These are phyloP conservation scores for Gossypium laxum DNA, from an alignment of 441 rosid species.

Conservation along the genomic window DNA sequence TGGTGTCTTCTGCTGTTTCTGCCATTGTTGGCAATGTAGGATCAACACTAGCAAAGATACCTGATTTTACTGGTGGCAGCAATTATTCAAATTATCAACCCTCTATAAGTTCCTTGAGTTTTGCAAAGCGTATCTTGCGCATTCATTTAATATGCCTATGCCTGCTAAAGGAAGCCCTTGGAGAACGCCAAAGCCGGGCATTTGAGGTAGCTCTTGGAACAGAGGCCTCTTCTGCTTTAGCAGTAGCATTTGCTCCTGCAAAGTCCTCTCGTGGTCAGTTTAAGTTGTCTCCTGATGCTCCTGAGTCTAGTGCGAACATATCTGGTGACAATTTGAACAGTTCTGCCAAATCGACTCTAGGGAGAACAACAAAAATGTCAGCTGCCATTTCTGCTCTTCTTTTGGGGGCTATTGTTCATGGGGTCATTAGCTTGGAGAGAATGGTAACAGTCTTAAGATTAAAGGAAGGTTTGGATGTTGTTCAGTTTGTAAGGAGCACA, in stretches of 20 bases:
- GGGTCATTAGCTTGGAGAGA: constrained; percentile 91
- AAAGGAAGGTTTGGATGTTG: constrained; percentile 78
- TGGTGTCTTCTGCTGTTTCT: constrained; percentile 89
- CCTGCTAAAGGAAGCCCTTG: constrained; percentile 90
- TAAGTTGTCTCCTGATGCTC: constrained; percentile 64
- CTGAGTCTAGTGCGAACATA: constrained; percentile 45
- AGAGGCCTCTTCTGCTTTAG: constrained; percentile 77
- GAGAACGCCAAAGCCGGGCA: constrained; percentile 90
- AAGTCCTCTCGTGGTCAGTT: constrained; percentile 80
- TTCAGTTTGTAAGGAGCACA: constrained; percentile 64
- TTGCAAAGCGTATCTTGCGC: constrained; percentile 62
- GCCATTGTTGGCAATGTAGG: constrained; percentile 73
- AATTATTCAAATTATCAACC: constrained; percentile 45
- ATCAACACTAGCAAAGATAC: constrained; percentile 51
- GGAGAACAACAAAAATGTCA: constrained; percentile 51
- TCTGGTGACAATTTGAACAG: constrained; percentile 40
- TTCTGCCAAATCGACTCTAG: constrained; percentile 29
- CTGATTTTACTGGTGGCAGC: constrained; percentile 51
- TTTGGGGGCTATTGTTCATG: constrained; percentile 73
- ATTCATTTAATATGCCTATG: constrained; percentile 72
- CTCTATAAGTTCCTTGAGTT: constrained; percentile 32
- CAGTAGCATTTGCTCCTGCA: constrained; percentile 53
- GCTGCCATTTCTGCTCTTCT: constrained; percentile 87
- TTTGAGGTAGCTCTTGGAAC: constrained; percentile 95
- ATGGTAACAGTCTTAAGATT: constrained; percentile 70